Percentiles rank a stretch among this genome's conserved stretches.
Evolutionary conservation across 768 basidiomycete genomes (phyloP).

Genomic region (Pulveroboletus sp.): DNA sequence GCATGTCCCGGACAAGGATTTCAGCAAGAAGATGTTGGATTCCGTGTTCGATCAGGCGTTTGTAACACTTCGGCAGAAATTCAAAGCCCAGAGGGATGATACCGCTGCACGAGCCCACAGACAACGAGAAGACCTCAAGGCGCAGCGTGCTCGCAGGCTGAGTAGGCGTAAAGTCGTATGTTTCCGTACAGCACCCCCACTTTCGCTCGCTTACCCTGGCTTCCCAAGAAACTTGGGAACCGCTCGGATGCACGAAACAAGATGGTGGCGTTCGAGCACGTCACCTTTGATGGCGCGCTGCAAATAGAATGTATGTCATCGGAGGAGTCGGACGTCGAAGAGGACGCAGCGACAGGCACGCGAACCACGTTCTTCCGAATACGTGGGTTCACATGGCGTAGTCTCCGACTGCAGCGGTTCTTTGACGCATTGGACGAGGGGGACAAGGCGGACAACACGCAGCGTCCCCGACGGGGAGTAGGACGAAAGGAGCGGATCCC

Average conservation of each 20-base stretch:
- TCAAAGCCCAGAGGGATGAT: conserved; percentile 53
- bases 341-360: conserved; percentile 25
- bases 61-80: conserved; percentile 65
- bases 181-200: conserved; percentile 2
- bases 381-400: conserved; percentile 67
- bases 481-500: conserved; percentile 51
- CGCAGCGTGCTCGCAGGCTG: conserved; percentile 55
- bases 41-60: conserved; percentile 67
- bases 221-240: conserved; percentile 58
- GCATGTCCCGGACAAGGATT: conserved; percentile 63
- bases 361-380: conserved; percentile 43
- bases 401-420: conserved; percentile 55
- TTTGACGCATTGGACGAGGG: conserved; percentile 59
- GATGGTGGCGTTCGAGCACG: conserved; percentile 51
- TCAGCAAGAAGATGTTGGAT: conserved; percentile 57
- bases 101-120: conserved; percentile 40
- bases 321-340: conserved; percentile 66
- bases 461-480: conserved; percentile 53
- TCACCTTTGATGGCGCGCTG: conserved; percentile 65
- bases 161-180: conserved; percentile 62
- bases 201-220: background rate
- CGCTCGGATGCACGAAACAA: conserved; percentile 59
- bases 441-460: conserved; percentile 41
- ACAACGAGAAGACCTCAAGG: conserved; percentile 58
- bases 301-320: conserved; percentile 78